A percentile compares a stretch with the other conserved stretches of the same genome.
Conservation (phyloP, 2,329 filamentous ascomycete genomes). For the Chalaropsis thielavioides region DNA sequence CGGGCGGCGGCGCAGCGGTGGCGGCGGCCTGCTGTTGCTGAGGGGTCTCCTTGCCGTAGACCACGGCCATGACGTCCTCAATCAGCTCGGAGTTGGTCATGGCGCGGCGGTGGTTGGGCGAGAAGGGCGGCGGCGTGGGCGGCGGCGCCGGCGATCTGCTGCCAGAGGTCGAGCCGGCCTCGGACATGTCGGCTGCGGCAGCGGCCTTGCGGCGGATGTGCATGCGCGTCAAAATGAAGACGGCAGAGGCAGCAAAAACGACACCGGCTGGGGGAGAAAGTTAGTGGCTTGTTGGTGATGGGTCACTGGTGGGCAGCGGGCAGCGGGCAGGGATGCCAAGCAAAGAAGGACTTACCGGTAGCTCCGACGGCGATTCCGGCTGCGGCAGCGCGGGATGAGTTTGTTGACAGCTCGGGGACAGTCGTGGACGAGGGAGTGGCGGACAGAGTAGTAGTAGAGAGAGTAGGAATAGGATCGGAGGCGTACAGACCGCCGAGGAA, state of each 20-base stretch:
- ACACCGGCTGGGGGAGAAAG: slow-evolving; percentile 10
- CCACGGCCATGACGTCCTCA: slow-evolving; percentile 13
- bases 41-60: slow-evolving; percentile 7
- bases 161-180: background rate
- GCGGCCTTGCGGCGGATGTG: slow-evolving; percentile 9
- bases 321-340: background rate
- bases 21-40: too few species aligned
- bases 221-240: slow-evolving; percentile 14
- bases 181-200: background rate
- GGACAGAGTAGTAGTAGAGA: background rate
- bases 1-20: background rate
- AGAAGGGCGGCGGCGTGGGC: slow-evolving; percentile 6
- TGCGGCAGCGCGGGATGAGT: slow-evolving; percentile 5
- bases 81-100: slow-evolving; percentile 16
- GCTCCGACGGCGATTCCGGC: slow-evolving; percentile 16
- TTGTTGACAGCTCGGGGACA: background rate
- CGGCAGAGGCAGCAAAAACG: slow-evolving; percentile 14
- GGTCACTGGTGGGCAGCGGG: too few species aligned
- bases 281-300: background rate
- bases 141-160: background rate
- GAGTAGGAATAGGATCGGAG: background rate
- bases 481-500: background rate
- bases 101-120: background rate
- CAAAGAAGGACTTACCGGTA: slow-evolving; percentile 12
- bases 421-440: background rate